Evolutionary conservation across 1,284 basidiomycete species (phyloP), one percentile per base, ranked within the genome.

Genomic region (Microbotryum scabiosae): DNA sequence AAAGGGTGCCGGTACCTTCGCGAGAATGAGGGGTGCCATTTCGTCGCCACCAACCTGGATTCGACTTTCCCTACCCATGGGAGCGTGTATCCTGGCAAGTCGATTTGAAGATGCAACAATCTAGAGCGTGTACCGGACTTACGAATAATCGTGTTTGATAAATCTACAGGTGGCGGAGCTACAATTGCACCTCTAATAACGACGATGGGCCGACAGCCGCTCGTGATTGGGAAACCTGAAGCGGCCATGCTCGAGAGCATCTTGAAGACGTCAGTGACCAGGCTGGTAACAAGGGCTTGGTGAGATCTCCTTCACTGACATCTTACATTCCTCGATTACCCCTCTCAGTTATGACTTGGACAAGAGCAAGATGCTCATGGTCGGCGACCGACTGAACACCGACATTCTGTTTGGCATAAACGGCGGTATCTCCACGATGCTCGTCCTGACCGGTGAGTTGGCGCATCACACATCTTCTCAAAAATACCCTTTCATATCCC

Each of bases 241-340:
- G 83, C 81, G 71, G 87, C 86, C 32, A 97, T 98, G 93, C 79
- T 98, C 68, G 93, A 97, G 74, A 90, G 88, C 74, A 94, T 99
- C 76, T 84, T 86, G 68, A 88, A 92, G n/a, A 92, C 92, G 90
- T 92, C 67, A 70, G 83, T 78, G 26, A 3, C 9, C 55, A 21
- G 6, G 36, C 36, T 18, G 36, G 36, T 18, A 41, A 41, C 36
- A 41, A 18, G 10, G 14, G 36, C 36, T 14, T 20, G 53, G 21
- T 26, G n/a, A 41, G 46, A 32, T 23, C 16, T 47, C 23, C 20
- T 5, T 16, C 28, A 3, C 14, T 55, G 16, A 30, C 46, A 6
- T 23, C 3, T 46, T 21, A 4, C n/a, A 25, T 12, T 4, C 18
- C 10, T 23, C 32, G 20, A 10, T 23, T 20, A 30, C 14, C 36